Base-by-base conservation (phyloP, 805 yeast genomes). In the Clavispora carvajalis region DNA sequence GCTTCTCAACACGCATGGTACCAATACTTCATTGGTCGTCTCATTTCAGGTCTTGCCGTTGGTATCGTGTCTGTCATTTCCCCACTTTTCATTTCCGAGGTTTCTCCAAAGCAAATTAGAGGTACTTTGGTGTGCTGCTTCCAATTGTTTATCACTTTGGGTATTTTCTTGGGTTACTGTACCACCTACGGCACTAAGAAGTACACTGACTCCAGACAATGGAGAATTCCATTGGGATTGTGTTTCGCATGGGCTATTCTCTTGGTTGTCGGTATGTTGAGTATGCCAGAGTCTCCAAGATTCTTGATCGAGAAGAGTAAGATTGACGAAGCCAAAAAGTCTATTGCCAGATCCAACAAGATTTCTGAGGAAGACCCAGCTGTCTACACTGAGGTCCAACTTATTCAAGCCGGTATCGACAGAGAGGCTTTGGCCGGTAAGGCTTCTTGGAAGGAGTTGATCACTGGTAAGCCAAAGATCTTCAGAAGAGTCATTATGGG, bases 251-350 rank as follows among this genome's bases (percentile, higher is more conserved):
- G 74, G 73, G 74, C 77, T 58, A 52, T 63, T 43, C 52, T 74
- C 34, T 66, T 74, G 67, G 63, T 71, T 34, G 47, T 54, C 25
- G 80, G 79, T 59, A 72, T 73, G 77, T 45, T 69, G 37, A 65
- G 69, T 47, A 77, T 80, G 73, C 87, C 87, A 31, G 88, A 81
- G 63, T 78, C 85, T 23, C 83, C 87, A 51, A 69, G 84, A 59
- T 81, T 58, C 63, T 71, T 81, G 63, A 69, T 77, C 46, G 78
- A 73, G 59, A 65, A 64, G 47, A 64, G 63, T 33, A 68, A 63
- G 40, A 47, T 67, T 23, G 80, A 76, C 22, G 77, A 74, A 39
- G 86, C 86, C 29, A 72, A 58, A 49, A 41, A 43, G 11, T 71
- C 82, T 13, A 59, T 81, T 51, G 79, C 82, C 19, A 70, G 57